These are phyloP conservation scores for Kondoa subrosea DNA, from an alignment of 768 basidiomycete genomes.

Conservation along the genomic window DNA sequence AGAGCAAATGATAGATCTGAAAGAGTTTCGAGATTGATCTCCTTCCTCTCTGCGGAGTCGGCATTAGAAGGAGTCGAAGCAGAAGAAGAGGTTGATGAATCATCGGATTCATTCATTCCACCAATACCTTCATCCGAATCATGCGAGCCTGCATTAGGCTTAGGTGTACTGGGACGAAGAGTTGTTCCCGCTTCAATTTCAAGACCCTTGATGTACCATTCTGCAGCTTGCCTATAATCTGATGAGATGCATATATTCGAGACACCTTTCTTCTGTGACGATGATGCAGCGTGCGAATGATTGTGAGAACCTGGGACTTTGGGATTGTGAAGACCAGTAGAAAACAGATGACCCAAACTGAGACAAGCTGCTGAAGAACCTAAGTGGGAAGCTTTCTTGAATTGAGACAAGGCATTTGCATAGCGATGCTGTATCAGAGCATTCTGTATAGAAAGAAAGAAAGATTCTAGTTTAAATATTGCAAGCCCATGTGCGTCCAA, in stretches of 20 bases:
- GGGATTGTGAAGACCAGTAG: not conserved
- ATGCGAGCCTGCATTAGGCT: not conserved
- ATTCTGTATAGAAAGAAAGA: not conserved
- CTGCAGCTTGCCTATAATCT: not conserved
- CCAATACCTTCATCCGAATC: not conserved
- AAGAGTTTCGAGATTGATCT: not conserved
- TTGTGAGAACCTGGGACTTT: not conserved
- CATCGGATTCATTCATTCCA: not conserved
- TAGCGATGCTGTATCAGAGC: not conserved
- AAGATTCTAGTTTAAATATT: not conserved
- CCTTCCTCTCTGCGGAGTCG: not conserved
- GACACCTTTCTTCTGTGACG: not conserved
- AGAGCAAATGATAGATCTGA: not conserved
- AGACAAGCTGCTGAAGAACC: not conserved
- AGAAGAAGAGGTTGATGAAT: not conserved
- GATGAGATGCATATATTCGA: not conserved
- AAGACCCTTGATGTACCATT: constrained; percentile 1
- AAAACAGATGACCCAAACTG: not conserved
- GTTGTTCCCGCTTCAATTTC: constrained; percentile 3
- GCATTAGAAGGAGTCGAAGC: not conserved
- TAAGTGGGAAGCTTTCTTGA: not conserved
- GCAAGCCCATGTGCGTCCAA: not conserved
- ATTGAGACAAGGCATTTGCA: not conserved
- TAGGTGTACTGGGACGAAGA: not conserved
- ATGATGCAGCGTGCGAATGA: not conserved